Base-by-base conservation (phyloP, 768 basidiomycete species). In the Rhodotorula paludigena region DNA sequence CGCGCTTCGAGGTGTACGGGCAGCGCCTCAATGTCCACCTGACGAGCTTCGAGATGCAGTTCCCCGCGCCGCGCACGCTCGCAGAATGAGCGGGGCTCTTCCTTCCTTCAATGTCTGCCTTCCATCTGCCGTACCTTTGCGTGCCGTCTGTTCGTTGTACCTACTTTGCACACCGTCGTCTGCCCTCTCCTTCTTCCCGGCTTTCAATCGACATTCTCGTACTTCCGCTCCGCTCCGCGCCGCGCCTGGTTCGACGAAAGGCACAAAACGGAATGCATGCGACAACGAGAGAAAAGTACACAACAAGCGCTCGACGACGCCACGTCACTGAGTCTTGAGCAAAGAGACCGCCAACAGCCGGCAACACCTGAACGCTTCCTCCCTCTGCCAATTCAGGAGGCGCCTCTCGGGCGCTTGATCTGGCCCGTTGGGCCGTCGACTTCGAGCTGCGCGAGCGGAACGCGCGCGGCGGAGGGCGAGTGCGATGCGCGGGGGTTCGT, bases 1-100 rank as follows among this genome's bases (percentile, higher is more conserved):
- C 64, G 21, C 49, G 33, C 23, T 65, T 65, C 32, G 4, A 45
- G 42, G 41, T 53, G 12, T 51, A 32, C 30, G 41, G 48, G n/a
- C 25, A 35, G 23, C n/a, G 57, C 33, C 28, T 53, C 42, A 53
- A 44, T 25, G 41, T 65, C 21, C 57, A 57, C 11, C 30, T 65
- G 49, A 28, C 32, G 5, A 8, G 11, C 20, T 58, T 65, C 51
- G n/a, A 47, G 39, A 65, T 65, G 64, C 51, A 44, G 15, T 53
- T 65, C 33, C 57, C 64, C 0, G 39, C 41, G 15, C 54, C 54
- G 9, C 44, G 7, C 44, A n/a, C n/a, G n/a, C n/a, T n/a, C n/a
- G n/a, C n/a, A n/a, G n/a, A n/a, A n/a, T n/a, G n/a, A n/a, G n/a
- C n/a, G n/a, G n/a, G n/a, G n/a, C n/a, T n/a, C n/a, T n/a, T n/a